Percentiles rank a stretch among this genome's conserved stretches.
These are phyloP conservation scores for Apostasia ramifera DNA, from an alignment of 106 monocot genomes.

Conservation along the genomic window DNA sequence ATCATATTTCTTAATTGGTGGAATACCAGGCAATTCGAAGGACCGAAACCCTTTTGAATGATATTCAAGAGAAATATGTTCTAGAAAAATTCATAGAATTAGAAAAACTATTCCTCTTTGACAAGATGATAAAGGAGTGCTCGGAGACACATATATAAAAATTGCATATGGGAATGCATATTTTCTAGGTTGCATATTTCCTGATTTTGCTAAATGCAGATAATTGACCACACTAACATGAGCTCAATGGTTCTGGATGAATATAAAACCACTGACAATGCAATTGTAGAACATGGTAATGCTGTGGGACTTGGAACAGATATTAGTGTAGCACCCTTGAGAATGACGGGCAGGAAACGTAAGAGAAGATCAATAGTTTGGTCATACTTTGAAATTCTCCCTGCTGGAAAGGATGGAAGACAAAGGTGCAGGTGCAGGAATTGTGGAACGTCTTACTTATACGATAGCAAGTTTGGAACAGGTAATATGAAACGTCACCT, in stretches of 20 bases:
- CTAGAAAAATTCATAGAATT: neutral
- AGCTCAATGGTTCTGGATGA: too few species aligned
- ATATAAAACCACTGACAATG: too few species aligned
- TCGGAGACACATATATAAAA: too few species aligned
- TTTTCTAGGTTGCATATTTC: too few species aligned
- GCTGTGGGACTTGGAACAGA: neutral
- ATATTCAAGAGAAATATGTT: conserved; percentile 1
- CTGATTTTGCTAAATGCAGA: too few species aligned
- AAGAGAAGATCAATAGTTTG: conserved; percentile 4
- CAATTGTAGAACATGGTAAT: neutral
- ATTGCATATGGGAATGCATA: too few species aligned
- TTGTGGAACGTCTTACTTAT: neutral
- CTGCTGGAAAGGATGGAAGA: neutral
- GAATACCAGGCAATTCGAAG: neutral
- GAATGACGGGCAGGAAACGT: neutral
- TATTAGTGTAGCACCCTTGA: neutral
- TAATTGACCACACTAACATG: too few species aligned
- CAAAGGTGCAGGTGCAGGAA: conserved; percentile 5
- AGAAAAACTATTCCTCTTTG: neutral
- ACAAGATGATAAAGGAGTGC: too few species aligned
- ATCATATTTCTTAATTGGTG: neutral
- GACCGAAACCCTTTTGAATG: neutral
- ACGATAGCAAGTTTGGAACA: conserved; percentile 5
- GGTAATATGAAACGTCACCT: conserved; percentile 9
- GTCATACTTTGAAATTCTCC: conserved; percentile 1